These are phyloP conservation scores for Barnettozyma salicaria DNA, from an alignment of 805 yeast species.

Conservation along the genomic window DNA sequence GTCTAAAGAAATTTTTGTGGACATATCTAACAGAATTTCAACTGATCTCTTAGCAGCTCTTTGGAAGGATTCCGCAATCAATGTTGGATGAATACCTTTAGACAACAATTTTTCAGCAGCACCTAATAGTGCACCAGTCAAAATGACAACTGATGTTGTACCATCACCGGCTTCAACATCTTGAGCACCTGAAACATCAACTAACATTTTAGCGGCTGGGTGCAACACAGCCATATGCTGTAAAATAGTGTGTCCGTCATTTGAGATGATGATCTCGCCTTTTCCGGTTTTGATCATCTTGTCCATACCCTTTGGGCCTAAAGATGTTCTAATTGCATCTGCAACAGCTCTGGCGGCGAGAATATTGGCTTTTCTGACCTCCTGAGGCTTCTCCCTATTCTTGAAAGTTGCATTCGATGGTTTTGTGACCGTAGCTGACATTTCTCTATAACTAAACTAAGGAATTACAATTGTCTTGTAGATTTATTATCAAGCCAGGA, in stretches of 20 bases:
- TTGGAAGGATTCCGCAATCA: conserved; percentile 91
- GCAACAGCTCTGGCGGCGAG: conserved; percentile 99
- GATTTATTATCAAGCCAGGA: not conserved
- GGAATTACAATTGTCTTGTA: not conserved
- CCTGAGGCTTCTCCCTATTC: conserved; percentile 95
- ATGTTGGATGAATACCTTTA: conserved; percentile 92
- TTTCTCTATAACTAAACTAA: conserved; percentile 3
- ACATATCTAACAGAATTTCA: conserved; percentile 78
- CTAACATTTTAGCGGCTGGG: conserved; percentile 98
- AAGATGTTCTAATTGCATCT: conserved; percentile 85
- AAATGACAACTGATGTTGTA: conserved; percentile 93
- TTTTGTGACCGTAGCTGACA: conserved; percentile 26
- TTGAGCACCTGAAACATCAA: conserved; percentile 95
- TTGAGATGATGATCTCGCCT: conserved; percentile 92
- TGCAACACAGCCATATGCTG: conserved; percentile 98
- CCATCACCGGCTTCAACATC: conserved; percentile 99
- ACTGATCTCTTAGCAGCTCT: conserved; percentile 81
- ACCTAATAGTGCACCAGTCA: conserved; percentile 89
- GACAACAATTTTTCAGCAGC: conserved; percentile 89
- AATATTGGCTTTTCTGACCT: conserved; percentile 94
- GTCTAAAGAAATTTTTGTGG: conserved; percentile 66
- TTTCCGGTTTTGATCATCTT: conserved; percentile 93
- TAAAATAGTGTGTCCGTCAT: conserved; percentile 96
- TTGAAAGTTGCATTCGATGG: conserved; percentile 83
- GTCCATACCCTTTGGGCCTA: conserved; percentile 99